phyloP scores from a whole-genome alignment of 2,329 filamentous ascomycete species.

The Thelonectria rubi region DNA sequence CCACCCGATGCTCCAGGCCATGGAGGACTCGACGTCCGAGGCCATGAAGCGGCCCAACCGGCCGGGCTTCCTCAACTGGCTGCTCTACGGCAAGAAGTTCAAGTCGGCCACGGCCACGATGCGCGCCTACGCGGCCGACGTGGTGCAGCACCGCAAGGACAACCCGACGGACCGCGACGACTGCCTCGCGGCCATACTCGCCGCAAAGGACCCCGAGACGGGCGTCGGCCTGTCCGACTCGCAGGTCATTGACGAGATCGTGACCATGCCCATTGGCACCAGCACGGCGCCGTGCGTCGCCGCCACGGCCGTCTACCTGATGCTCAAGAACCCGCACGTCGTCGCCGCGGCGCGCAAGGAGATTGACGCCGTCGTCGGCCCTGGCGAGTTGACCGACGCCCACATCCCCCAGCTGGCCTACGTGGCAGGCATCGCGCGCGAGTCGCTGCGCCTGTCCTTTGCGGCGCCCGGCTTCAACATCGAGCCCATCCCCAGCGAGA shows the following conservation, averaged over 20 bases:
- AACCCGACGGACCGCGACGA: constrained; percentile 67
- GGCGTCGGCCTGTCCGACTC: constrained; percentile 65
- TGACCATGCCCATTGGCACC: constrained; percentile 70
- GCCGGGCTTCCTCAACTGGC: constrained; percentile 60
- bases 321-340: constrained; percentile 60
- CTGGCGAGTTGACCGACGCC: constrained; percentile 53
- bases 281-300: constrained; percentile 59
- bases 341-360: constrained; percentile 62
- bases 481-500: constrained; percentile 53
- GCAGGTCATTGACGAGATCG: constrained; percentile 73
- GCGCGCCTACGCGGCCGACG: constrained; percentile 62
- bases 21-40: constrained; percentile 65
- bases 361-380: constrained; percentile 61
- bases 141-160: constrained; percentile 65
- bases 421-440: constrained; percentile 62
- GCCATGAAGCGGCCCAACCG: constrained; percentile 64
- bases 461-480: constrained; percentile 66
- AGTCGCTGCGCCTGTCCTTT: constrained; percentile 63
- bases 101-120: constrained; percentile 62
- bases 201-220: constrained; percentile 68
- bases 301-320: constrained; percentile 57
- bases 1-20: constrained; percentile 60
- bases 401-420: constrained; percentile 63
- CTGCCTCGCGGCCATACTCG: constrained; percentile 67
- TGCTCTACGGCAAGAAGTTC: constrained; percentile 63